Conservation (phyloP, 2,329 filamentous ascomycete species). For the Ophiocordyceps sinensis region DNA sequence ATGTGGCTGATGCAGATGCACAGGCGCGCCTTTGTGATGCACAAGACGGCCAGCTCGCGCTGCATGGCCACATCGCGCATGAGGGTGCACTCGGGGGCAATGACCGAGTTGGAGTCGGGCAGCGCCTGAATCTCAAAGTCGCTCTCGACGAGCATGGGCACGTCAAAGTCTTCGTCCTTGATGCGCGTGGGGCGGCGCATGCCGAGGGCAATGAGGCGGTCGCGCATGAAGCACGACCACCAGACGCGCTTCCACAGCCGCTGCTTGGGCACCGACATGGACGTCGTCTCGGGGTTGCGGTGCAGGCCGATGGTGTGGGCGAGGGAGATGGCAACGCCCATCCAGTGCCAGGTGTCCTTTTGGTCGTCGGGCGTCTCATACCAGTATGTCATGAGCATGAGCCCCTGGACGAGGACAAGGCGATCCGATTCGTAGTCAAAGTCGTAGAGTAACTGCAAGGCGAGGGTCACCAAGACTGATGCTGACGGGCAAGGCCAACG, state of each 20-base stretch:
- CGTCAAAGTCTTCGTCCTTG: constrained; percentile 86
- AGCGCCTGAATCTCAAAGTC: constrained; percentile 72
- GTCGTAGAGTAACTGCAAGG: constrained; percentile 63
- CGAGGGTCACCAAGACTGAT: too few species aligned
- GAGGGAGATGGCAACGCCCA: constrained; percentile 86
- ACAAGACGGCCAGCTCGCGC: constrained; percentile 69
- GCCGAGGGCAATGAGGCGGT: constrained; percentile 79
- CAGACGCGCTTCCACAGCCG: constrained; percentile 90
- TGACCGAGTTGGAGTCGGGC: constrained; percentile 50
- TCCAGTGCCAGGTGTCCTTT: constrained; percentile 98
- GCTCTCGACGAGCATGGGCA: constrained; percentile 70
- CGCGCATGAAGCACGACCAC: constrained; percentile 96
- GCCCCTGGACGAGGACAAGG: constrained; percentile 72
- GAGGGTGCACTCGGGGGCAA: constrained; percentile 56
- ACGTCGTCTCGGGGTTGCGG: constrained; percentile 64
- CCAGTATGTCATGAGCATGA: constrained; percentile 92
- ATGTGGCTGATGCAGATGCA: constrained; percentile 84
- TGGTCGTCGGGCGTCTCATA: constrained; percentile 95
- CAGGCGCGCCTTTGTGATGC: constrained; percentile 80
- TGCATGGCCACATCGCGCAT: constrained; percentile 61
- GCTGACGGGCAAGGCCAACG: too few species aligned
- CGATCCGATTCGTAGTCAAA: constrained; percentile 91
- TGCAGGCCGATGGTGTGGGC: constrained; percentile 90
- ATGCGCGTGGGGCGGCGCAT: constrained; percentile 89
- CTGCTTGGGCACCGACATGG: constrained; percentile 58